Evolutionary conservation across 2,329 filamentous ascomycete genomes (phyloP).

Genomic region (Huntiella bhutanensis): DNA sequence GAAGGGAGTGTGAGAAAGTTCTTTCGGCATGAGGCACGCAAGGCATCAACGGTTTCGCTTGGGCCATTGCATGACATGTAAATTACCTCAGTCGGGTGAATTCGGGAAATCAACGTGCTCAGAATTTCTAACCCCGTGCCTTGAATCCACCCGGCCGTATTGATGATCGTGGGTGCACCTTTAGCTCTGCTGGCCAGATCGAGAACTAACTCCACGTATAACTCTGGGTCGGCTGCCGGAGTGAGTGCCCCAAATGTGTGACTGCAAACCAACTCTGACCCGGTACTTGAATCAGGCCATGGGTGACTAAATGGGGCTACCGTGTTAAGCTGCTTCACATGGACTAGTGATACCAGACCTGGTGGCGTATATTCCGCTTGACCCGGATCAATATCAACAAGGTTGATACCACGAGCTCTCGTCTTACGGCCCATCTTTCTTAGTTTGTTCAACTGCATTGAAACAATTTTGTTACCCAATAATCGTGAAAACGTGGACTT

Average conservation of each 20-base stretch:
- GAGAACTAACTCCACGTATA: slow-evolving; percentile 44
- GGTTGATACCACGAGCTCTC: slow-evolving; percentile 22
- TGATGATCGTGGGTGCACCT: slow-evolving; percentile 44
- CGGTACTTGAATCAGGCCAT: slow-evolving; percentile 13
- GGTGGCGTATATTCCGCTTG: slow-evolving; percentile 57
- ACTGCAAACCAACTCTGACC: slow-evolving; percentile 30
- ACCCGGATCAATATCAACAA: slow-evolving; percentile 61
- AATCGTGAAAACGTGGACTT: slow-evolving; percentile 58
- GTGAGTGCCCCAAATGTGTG: slow-evolving; percentile 49
- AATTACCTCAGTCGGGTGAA: slow-evolving; percentile 41
- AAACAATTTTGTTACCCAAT: slow-evolving; percentile 48
- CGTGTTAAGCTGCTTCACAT: slow-evolving; percentile 41
- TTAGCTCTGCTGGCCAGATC: slow-evolving; percentile 44
- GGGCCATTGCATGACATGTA: slow-evolving; percentile 50
- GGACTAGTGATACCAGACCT: slow-evolving; percentile 49
- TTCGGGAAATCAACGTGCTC: slow-evolving; percentile 31
- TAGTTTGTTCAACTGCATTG: slow-evolving; percentile 19
- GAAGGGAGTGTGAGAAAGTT: slow-evolving; percentile 37
- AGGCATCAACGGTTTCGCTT: slow-evolving; percentile 33
- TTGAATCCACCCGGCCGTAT: slow-evolving; percentile 57
- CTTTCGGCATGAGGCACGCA: slow-evolving; percentile 26
- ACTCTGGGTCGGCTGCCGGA: slow-evolving; percentile 44
- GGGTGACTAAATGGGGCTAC: slow-evolving; percentile 49
- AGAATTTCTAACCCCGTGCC: slow-evolving; percentile 51
- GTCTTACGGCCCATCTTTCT: slow-evolving; percentile 9